phyloP scores from a whole-genome alignment of 2,329 filamentous ascomycete genomes.

The Berkeleyomyces rouxiae region DNA sequence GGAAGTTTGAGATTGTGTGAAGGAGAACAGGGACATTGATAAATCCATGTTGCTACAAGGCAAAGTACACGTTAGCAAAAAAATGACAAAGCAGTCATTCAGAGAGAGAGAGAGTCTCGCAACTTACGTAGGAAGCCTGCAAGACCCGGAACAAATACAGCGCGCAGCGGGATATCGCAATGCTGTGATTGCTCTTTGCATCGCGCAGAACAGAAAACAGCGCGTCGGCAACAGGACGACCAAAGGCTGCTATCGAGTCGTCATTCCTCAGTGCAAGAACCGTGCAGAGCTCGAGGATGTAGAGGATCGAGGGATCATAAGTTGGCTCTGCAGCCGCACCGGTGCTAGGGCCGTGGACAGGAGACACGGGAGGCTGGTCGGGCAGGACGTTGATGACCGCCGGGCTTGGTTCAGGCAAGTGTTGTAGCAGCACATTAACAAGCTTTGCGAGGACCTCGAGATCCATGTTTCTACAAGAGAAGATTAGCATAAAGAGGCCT shows the following conservation, averaged over 20 bases:
- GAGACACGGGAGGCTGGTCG: conserved; percentile 51
- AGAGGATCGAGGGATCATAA: conserved; percentile 78
- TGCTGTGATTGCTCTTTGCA: conserved; percentile 58
- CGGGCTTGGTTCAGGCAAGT: conserved; percentile 69
- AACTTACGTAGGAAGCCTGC: conserved; percentile 65
- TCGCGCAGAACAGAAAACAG: conserved; percentile 73
- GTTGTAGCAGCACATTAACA: conserved; percentile 57
- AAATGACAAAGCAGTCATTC: not conserved
- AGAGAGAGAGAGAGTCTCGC: not conserved
- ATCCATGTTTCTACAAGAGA: conserved; percentile 38
- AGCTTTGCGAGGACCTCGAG: conserved; percentile 31
- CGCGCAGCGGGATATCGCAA: conserved; percentile 67
- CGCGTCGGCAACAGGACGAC: conserved; percentile 62
- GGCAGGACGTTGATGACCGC: conserved; percentile 78
- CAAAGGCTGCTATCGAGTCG: conserved; percentile 53
- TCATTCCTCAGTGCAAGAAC: conserved; percentile 61
- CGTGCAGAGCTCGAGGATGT: conserved; percentile 81
- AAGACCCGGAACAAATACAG: conserved; percentile 77
- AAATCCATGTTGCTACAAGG: conserved; percentile 61
- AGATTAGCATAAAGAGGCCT: not conserved
- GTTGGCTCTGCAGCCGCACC: conserved; percentile 34
- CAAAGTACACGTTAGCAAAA: conserved; percentile 17
- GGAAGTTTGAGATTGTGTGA: conserved; percentile 78
- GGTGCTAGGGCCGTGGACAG: conserved; percentile 42
- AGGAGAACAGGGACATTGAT: conserved; percentile 82